phyloP scores from a whole-genome alignment of 192 early-diverging fungal species.

The Entomortierella lignicola region DNA sequence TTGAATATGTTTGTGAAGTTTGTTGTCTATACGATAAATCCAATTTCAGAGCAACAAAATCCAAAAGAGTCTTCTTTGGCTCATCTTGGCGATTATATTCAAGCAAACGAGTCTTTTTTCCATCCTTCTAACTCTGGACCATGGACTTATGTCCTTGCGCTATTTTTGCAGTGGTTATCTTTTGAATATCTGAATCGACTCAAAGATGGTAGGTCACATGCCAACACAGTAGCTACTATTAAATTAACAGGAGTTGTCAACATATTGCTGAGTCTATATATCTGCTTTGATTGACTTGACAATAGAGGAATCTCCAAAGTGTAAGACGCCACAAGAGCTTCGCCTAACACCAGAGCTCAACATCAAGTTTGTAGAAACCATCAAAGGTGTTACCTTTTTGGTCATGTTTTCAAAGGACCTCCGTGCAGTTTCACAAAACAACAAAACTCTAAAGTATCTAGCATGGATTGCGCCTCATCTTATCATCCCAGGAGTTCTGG shows the following conservation, averaged over 20 bases:
- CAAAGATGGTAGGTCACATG: conserved; percentile 62
- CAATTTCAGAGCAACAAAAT: conserved; percentile 39
- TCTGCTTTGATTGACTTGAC: background rate
- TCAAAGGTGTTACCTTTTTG: conserved; percentile 71
- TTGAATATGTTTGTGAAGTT: conserved; percentile 75
- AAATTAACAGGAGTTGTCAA: no score
- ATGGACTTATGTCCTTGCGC: conserved; percentile 82
- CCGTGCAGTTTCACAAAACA: conserved; percentile 65
- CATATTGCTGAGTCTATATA: no score
- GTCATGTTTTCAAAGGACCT: conserved; percentile 83
- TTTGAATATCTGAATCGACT: conserved; percentile 76
- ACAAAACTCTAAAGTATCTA: conserved; percentile 74
- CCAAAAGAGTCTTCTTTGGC: conserved; percentile 65
- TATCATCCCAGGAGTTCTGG: conserved; percentile 84
- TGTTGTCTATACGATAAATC: conserved; percentile 83
- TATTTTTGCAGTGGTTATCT: conserved; percentile 75
- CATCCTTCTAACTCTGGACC: conserved; percentile 93
- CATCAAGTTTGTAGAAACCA: conserved; percentile 69
- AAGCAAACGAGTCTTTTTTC: conserved; percentile 88
- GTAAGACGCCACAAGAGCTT: conserved; percentile 67
- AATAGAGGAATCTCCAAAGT: conserved; percentile 67
- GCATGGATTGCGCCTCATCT: conserved; percentile 75
- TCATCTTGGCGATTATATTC: conserved; percentile 80
- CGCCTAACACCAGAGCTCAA: conserved; percentile 69
- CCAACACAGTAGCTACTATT: no score